Conservation (phyloP, 768 basidiomycete species). For the Boletus eberwhitei region DNA sequence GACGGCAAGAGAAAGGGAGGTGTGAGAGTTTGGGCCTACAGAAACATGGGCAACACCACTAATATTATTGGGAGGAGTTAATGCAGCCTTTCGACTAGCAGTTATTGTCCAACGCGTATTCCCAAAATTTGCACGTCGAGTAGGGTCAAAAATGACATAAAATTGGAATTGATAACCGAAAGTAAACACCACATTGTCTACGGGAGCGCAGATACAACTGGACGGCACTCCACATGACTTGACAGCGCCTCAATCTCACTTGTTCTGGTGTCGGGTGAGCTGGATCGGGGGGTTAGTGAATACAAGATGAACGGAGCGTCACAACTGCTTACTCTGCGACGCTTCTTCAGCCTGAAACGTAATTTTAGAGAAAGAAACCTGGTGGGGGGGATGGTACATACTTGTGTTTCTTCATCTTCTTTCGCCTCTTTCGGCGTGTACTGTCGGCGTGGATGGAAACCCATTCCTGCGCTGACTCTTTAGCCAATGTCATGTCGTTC, state of each 20-base stretch:
- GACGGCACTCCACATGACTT: background rate
- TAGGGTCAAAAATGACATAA: background rate
- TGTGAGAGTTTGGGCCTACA: constrained; percentile 61
- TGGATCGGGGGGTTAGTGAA: constrained; percentile 26
- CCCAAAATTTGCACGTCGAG: background rate
- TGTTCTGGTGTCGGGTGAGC: constrained; percentile 44
- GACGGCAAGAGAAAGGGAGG: constrained; percentile 59
- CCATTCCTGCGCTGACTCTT: constrained; percentile 57
- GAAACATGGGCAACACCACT: background rate
- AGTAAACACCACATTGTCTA: constrained; percentile 9
- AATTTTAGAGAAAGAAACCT: constrained; percentile 9
- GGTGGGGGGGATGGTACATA: constrained; percentile 38
- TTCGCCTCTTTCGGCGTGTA: constrained; percentile 77
- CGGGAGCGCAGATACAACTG: background rate
- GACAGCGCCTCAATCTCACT: constrained; percentile 16
- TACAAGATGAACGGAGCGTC: background rate
- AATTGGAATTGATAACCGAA: constrained; percentile 1
- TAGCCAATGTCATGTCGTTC: constrained; percentile 48
- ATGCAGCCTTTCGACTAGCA: background rate
- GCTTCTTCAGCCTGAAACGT: constrained; percentile 73
- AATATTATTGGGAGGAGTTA: background rate
- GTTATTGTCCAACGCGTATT: background rate
- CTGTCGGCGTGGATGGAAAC: constrained; percentile 73
- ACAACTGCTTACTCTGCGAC: constrained; percentile 65
- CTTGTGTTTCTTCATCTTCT: constrained; percentile 99